A percentile compares a stretch with the other conserved stretches of the same genome.
These are phyloP conservation scores for Silene vulgaris DNA, from an alignment of 179 eudicot genomes.

Conservation along the genomic window DNA sequence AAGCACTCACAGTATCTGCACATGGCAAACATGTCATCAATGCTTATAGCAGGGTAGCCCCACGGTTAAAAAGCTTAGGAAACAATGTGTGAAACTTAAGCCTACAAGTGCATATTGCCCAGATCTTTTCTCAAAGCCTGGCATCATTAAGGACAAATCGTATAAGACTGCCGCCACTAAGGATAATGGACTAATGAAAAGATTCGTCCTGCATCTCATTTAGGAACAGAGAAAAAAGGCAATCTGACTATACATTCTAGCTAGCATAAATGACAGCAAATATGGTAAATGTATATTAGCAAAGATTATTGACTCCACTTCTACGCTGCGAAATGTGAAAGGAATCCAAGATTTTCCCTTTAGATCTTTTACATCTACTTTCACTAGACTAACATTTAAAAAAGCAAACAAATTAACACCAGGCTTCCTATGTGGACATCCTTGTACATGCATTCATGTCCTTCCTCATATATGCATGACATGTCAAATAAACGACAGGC, in stretches of 20 bases:
- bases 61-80: background rate
- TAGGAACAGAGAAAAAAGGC: background rate
- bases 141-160: background rate
- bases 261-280: constrained; percentile 2
- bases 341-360: background rate
- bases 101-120: background rate
- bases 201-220: background rate
- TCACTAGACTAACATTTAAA: background rate
- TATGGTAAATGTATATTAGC: background rate
- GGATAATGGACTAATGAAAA: background rate
- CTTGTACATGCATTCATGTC: background rate
- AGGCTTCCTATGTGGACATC: background rate
- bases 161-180: background rate
- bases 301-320: background rate
- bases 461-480: background rate
- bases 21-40: background rate
- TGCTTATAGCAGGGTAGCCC: background rate
- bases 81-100: background rate
- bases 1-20: constrained; percentile 91
- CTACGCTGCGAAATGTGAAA: background rate
- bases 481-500: background rate
- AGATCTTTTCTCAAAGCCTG: too few species aligned
- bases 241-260: background rate
- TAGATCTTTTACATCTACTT: background rate
- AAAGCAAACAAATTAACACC: background rate